Conservation (phyloP, 1,284 basidiomycete genomes). For the Leccinum proximum region DNA sequence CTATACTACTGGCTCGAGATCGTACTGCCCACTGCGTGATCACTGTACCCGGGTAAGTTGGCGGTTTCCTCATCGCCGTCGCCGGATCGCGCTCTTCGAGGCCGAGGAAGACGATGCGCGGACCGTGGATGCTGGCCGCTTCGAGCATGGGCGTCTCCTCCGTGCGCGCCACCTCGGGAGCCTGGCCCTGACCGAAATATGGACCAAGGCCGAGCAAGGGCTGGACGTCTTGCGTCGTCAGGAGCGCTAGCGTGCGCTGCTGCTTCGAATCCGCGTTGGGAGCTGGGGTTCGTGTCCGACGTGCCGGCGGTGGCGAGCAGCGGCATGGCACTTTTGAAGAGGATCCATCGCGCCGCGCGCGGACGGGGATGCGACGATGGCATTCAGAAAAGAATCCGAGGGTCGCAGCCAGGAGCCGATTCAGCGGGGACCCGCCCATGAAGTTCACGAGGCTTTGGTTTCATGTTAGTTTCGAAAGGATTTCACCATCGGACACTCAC, state of each 20-base stretch:
- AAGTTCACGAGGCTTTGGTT: slow-evolving; percentile 27
- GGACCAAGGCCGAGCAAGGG: slow-evolving; percentile 43
- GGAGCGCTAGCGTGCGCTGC: slow-evolving; percentile 43
- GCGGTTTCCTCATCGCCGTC: no score
- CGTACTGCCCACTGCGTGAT: no score
- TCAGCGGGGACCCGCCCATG: slow-evolving; percentile 69
- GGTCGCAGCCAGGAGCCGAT: slow-evolving; percentile 86
- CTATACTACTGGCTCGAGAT: no score
- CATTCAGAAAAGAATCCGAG: slow-evolving; percentile 69
- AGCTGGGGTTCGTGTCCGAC: background rate
- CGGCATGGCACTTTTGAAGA: slow-evolving; percentile 71
- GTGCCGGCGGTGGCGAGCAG: slow-evolving; percentile 40
- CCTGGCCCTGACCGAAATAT: slow-evolving; percentile 65
- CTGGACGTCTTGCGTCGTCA: slow-evolving; percentile 53
- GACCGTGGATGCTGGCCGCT: slow-evolving; percentile 58
- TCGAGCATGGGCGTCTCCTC: slow-evolving; percentile 50
- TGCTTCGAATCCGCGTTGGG: background rate
- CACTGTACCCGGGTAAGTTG: no score
- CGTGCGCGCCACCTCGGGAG: slow-evolving; percentile 41
- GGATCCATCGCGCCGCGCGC: slow-evolving; percentile 74
- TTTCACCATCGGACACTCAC: slow-evolving; percentile 18
- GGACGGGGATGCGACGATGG: slow-evolving; percentile 52
- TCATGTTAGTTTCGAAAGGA: background rate
- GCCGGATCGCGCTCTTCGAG: slow-evolving; percentile 62
- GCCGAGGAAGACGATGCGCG: slow-evolving; percentile 70